Percentiles rank a stretch among this genome's conserved stretches.
Conservation (phyloP, 352 stramenopile species). For the Globisporangium spiculum region DNA sequence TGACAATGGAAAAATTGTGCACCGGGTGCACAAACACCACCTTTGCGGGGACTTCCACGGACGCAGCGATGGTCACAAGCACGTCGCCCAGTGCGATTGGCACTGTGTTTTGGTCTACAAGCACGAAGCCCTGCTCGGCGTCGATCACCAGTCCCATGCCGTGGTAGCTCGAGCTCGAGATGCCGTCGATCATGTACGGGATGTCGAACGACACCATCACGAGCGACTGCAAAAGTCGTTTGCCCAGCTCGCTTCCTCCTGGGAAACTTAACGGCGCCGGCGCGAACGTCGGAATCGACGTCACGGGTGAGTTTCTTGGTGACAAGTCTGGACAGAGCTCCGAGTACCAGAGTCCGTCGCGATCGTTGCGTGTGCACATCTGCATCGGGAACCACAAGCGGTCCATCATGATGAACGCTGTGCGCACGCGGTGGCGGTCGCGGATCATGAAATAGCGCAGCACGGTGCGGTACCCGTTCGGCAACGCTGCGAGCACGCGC, state of each 20-base stretch:
- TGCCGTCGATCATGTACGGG: conserved; percentile 90
- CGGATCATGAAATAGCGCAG: conserved; percentile 86
- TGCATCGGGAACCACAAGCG: conserved; percentile 88
- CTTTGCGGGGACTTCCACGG: conserved; percentile 82
- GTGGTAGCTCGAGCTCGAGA: conserved; percentile 87
- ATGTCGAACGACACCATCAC: conserved; percentile 93
- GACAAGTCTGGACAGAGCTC: conserved; percentile 30
- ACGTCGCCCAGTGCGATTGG: conserved; percentile 85
- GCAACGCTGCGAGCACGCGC: conserved; percentile 59
- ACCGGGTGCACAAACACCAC: conserved; percentile 92
- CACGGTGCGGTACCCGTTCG: conserved; percentile 79
- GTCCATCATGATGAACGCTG: conserved; percentile 89
- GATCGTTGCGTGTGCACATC: conserved; percentile 69
- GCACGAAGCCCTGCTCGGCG: conserved; percentile 75
- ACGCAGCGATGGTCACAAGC: conserved; percentile 86
- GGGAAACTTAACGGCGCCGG: conserved; percentile 68
- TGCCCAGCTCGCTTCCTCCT: conserved; percentile 57
- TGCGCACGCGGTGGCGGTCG: conserved; percentile 81
- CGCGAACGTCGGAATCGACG: conserved; percentile 45
- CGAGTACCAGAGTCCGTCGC: conserved; percentile 69
- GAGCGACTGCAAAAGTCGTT: conserved; percentile 73
- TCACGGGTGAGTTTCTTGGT: conserved; percentile 6
- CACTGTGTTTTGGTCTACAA: conserved; percentile 92
- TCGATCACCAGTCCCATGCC: conserved; percentile 90
- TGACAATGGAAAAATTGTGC: conserved; percentile 90